Evolutionary conservation across 2,329 filamentous ascomycete species (phyloP).

Genomic region (Aquanectria penicillioides): DNA sequence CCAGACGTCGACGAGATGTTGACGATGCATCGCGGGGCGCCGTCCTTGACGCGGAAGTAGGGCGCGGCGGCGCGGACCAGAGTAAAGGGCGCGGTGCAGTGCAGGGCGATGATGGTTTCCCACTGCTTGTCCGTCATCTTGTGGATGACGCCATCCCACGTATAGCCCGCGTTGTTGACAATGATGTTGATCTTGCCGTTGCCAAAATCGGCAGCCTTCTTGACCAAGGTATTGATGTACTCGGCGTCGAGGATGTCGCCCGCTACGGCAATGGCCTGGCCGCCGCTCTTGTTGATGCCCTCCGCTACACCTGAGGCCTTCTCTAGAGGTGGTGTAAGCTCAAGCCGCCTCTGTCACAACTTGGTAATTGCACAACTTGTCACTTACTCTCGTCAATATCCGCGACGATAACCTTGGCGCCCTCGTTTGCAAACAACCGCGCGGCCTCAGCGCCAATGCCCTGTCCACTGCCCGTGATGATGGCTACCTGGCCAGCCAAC

Average conservation of each 20-base stretch:
- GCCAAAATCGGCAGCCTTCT: constrained; percentile 81
- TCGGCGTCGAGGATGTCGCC: constrained; percentile 79
- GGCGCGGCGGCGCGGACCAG: constrained; percentile 82
- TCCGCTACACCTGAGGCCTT: constrained; percentile 77
- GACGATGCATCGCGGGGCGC: constrained; percentile 80
- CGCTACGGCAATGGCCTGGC: constrained; percentile 75
- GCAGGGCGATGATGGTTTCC: constrained; percentile 86
- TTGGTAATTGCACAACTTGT: rapidly evolving
- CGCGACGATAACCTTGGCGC: constrained; percentile 83
- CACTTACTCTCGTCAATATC: constrained; percentile 79
- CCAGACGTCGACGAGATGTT: constrained; percentile 87
- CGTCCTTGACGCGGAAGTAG: constrained; percentile 88
- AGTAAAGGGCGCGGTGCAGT: constrained; percentile 87
- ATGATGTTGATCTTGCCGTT: constrained; percentile 90
- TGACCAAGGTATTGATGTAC: constrained; percentile 78
- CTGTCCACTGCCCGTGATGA: constrained; percentile 87
- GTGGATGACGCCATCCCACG: constrained; percentile 93
- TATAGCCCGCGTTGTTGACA: constrained; percentile 92
- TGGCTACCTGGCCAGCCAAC: constrained; percentile 82
- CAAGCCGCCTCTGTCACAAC: neutral
- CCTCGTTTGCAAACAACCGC: constrained; percentile 85
- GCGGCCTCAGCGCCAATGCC: constrained; percentile 90
- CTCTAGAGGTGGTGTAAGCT: constrained; percentile 52
- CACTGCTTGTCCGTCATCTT: constrained; percentile 94
- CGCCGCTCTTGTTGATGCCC: constrained; percentile 73